Percentiles rank a stretch among this genome's conserved stretches.
These are phyloP conservation scores for Lepidium sativum DNA, from an alignment of 345 rosid genomes.

Conservation along the genomic window DNA sequence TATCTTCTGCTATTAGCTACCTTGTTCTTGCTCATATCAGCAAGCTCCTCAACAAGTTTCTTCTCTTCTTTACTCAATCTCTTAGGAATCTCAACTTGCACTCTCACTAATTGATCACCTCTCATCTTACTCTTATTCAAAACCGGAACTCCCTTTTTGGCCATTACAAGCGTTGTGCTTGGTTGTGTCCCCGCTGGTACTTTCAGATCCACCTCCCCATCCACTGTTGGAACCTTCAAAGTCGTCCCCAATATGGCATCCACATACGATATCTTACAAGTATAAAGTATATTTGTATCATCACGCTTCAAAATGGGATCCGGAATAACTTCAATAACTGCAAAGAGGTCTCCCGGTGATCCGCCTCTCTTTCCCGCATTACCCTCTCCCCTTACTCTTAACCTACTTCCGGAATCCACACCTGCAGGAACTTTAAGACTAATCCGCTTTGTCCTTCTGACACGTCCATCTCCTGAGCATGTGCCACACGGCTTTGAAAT, in stretches of 20 bases:
- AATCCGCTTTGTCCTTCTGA: conserved; percentile 76
- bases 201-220: conserved; percentile 88
- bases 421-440: conserved; percentile 95
- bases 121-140: conserved; percentile 82
- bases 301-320: conserved; percentile 83
- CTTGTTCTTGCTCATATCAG: conserved; percentile 82
- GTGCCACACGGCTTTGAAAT: conserved; percentile 62
- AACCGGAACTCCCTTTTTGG: conserved; percentile 87
- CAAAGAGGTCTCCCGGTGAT: conserved; percentile 85
- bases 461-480: conserved; percentile 90
- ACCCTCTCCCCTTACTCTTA: conserved; percentile 92
- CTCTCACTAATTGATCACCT: conserved; percentile 95
- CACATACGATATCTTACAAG: conserved; percentile 80
- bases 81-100: conserved; percentile 96
- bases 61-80: conserved; percentile 79
- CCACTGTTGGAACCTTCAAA: conserved; percentile 85
- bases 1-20: conserved; percentile 63
- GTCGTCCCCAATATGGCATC: conserved; percentile 92
- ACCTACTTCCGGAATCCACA: conserved; percentile 89
- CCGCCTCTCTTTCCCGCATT: conserved; percentile 93
- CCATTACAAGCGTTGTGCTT: conserved; percentile 86
- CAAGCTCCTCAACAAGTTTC: conserved; percentile 80
- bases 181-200: conserved; percentile 95
- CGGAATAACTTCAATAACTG: conserved; percentile 69
- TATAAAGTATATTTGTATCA: conserved; percentile 74